A percentile compares a stretch with the other conserved stretches of the same genome.
phyloP scores from a whole-genome alignment of 1,139 yeast genomes.

The Magnusiomyces starmeri region DNA sequence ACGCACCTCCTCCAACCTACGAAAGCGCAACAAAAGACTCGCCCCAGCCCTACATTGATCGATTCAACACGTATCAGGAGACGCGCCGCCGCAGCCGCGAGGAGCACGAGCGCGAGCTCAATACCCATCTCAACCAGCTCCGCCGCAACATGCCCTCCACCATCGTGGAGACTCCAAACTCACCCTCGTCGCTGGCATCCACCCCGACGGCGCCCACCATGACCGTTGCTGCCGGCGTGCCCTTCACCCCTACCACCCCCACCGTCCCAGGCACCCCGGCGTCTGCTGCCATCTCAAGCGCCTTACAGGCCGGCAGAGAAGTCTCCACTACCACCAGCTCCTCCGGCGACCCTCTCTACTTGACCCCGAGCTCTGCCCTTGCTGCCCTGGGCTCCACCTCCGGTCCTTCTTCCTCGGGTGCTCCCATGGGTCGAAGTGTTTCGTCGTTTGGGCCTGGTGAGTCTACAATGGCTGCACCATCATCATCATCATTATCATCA shows the following conservation, averaged over 20 bases:
- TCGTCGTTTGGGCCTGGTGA: too few relatives aligned
- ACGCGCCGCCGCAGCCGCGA: neutral
- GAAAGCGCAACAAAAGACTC: slow-evolving; percentile 2
- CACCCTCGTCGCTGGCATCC: neutral
- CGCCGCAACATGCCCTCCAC: neutral
- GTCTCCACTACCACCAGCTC: too few relatives aligned
- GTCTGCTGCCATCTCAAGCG: neutral
- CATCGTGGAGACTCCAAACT: neutral
- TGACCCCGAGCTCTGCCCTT: neutral
- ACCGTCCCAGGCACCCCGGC: neutral
- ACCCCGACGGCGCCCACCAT: neutral
- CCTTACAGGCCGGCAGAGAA: neutral
- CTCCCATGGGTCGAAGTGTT: too few relatives aligned
- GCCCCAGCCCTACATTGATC: neutral
- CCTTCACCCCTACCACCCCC: neutral
- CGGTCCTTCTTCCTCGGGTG: too few relatives aligned
- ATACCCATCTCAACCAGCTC: neutral
- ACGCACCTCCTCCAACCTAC: slow-evolving; percentile 7
- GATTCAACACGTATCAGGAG: slow-evolving; percentile 4
- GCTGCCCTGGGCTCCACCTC: too few relatives aligned
- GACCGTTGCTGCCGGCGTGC: neutral
- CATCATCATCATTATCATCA: too few relatives aligned
- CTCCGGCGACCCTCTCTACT: too few relatives aligned
- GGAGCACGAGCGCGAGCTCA: neutral
- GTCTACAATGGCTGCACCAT: too few relatives aligned